Conservation (phyloP, 1,139 yeast species). For the Protomyces gravidus region DNA sequence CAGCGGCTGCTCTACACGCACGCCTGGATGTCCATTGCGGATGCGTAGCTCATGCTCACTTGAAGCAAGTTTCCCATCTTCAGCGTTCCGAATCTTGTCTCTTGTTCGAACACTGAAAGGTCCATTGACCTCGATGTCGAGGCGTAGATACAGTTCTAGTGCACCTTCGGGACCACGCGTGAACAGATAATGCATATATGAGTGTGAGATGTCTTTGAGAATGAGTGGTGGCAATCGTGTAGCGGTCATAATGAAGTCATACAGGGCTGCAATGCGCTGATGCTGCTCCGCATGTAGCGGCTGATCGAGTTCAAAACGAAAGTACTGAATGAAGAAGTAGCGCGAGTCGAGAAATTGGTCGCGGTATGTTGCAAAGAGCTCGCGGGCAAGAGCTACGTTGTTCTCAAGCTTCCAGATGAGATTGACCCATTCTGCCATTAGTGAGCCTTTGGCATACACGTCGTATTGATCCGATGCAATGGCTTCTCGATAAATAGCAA, state of each 20-base stretch:
- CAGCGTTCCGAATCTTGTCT: slow-evolving; percentile 26
- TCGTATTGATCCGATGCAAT: slow-evolving; percentile 38
- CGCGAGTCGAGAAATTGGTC: slow-evolving; percentile 35
- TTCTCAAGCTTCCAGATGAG: slow-evolving; percentile 36
- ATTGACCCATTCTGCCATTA: slow-evolving; percentile 36
- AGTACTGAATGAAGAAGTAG: slow-evolving; percentile 40
- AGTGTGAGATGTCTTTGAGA: slow-evolving; percentile 38
- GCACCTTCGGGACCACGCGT: slow-evolving; percentile 35
- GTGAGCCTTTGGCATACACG: slow-evolving; percentile 34
- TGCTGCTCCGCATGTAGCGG: slow-evolving; percentile 31
- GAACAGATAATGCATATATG: slow-evolving; percentile 38
- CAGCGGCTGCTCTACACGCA: slow-evolving; percentile 36
- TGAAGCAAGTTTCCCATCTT: slow-evolving; percentile 28
- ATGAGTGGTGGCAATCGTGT: slow-evolving; percentile 38
- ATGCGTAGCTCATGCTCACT: slow-evolving; percentile 33
- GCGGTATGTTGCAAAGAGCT: slow-evolving; percentile 34
- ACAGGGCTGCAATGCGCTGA: slow-evolving; percentile 33
- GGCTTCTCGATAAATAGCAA: slow-evolving; percentile 34
- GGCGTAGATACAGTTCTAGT: slow-evolving; percentile 37
- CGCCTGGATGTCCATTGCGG: slow-evolving; percentile 42
- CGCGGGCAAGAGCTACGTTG: slow-evolving; percentile 36
- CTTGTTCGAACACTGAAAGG: slow-evolving; percentile 37
- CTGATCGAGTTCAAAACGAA: slow-evolving; percentile 38
- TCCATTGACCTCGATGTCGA: slow-evolving; percentile 43
- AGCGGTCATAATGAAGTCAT: slow-evolving; percentile 33